Evolutionary conservation across 352 stramenopile species (phyloP), one percentile per base, ranked within the genome.

Genomic region (Phytophthora pluvialis): DNA sequence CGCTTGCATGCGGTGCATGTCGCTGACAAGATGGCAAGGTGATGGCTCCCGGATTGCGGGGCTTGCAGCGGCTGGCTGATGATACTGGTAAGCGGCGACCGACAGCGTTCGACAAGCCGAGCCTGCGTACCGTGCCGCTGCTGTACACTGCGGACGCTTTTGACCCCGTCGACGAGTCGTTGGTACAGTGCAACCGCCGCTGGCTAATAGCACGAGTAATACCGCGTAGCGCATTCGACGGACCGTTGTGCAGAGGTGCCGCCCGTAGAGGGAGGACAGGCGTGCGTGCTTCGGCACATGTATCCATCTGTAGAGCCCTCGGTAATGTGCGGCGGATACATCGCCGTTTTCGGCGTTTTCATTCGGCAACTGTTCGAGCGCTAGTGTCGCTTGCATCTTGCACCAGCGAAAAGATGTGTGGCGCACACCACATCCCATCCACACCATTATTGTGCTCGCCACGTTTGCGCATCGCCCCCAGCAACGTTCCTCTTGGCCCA

Each of bases 401-500:
- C 21, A 21, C 21, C 21, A 21, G 21, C 21, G 21, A 21, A 21
- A 2, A 21, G 21, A 21, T 38, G 28, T 6, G 44, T 50, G 10
- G 0, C 8, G 3, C n/a, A 53, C 46, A n/a, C 25, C 4, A 44
- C 18, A 3, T 45, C 10, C 6, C 9, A 43, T 32, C 32, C 43
- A 63, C 52, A 60, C 29, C 7, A 60, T 12, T 31, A 26, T 42
- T 42, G 16, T 46, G 11, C 15, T 36, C 33, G 32, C 7, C 32
- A 57, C 15, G 56, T 57, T 64, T 65, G 57, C 36, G 57, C 47
- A 58, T 62, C 32, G 28, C 12, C n/a, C 12, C 28, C 38, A 56
- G 48, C 48, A 72, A 45, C 42, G 42, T 72, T 67, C 64, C 64
- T 72, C 64, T 63, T 67, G 64, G 65, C 48, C 43, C 49, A 49